These are phyloP conservation scores for Phylloporus rhodoxanthus DNA, from an alignment of 768 basidiomycete species.

Conservation along the genomic window DNA sequence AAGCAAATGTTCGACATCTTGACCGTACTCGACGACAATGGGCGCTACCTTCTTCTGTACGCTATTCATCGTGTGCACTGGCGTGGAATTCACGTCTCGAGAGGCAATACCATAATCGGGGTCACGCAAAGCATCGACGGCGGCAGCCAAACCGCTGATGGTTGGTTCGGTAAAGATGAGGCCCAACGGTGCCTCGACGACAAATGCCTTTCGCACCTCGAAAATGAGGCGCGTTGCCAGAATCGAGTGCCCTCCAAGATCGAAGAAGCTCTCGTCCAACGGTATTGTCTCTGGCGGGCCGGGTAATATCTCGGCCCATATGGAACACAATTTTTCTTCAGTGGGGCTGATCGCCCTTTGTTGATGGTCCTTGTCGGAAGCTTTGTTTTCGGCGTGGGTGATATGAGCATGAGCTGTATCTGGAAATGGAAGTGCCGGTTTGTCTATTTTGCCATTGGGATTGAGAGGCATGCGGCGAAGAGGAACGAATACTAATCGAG, in stretches of 20 bases:
- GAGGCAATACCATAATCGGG: constrained; percentile 72
- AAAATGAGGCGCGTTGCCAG: constrained; percentile 96
- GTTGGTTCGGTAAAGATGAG: constrained; percentile 91
- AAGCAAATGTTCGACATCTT: constrained; percentile 66
- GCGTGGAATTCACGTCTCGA: constrained; percentile 22
- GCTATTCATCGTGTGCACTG: constrained; percentile 8
- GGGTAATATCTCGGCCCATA: constrained; percentile 82
- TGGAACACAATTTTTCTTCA: constrained; percentile 71
- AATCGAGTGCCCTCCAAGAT: constrained; percentile 97
- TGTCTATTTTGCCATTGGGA: constrained; percentile 99
- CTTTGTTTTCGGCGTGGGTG: constrained; percentile 38
- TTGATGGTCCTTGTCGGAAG: constrained; percentile 23
- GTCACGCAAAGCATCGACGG: constrained; percentile 69
- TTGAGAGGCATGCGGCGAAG: constrained; percentile 94
- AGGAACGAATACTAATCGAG: constrained; percentile 78
- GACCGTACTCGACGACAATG: constrained; percentile 60
- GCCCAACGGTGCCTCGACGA: constrained; percentile 85
- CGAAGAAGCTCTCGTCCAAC: constrained; percentile 93
- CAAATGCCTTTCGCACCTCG: constrained; percentile 88
- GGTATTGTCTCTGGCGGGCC: constrained; percentile 73
- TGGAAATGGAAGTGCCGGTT: constrained; percentile 96
- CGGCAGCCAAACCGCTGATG: constrained; percentile 65
- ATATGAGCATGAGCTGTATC: constrained; percentile 70
- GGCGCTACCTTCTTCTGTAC: constrained; percentile 17
- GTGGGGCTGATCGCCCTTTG: constrained; percentile 52